A percentile compares a stretch with the other conserved stretches of the same genome.
Evolutionary conservation across 2,329 filamentous ascomycete genomes (phyloP).

Genomic region (Ophiostoma ips): DNA sequence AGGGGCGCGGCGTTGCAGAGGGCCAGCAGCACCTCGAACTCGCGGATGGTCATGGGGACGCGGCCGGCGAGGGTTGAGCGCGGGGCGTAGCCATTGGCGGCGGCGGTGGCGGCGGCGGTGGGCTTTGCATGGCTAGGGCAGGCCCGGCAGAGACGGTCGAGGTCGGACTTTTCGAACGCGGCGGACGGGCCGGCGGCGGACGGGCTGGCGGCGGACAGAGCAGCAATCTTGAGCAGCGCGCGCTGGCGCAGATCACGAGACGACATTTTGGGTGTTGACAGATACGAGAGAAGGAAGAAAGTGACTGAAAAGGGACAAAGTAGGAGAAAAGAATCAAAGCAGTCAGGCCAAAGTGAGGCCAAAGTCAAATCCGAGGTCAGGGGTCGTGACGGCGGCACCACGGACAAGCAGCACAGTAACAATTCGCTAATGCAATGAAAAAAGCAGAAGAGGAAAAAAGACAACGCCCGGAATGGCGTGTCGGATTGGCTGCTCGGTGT

Average conservation of each 20-base stretch:
- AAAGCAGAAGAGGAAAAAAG: no score
- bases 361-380: neutral
- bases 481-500: no score
- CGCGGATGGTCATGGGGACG: constrained; percentile 61
- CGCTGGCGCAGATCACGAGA: constrained; percentile 44
- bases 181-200: constrained; percentile 34
- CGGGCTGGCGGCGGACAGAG: constrained; percentile 42
- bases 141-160: constrained; percentile 47
- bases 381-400: no score
- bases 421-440: neutral
- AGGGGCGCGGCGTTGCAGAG: constrained; percentile 79
- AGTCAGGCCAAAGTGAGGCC: neutral
- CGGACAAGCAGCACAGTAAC: no score
- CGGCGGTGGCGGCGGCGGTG: constrained; percentile 29
- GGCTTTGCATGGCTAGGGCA: constrained; percentile 33
- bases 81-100: constrained; percentile 33
- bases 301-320: neutral
- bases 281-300: no score
- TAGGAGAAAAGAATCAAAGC: neutral
- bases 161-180: constrained; percentile 47
- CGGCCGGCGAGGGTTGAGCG: constrained; percentile 31
- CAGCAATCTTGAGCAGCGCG: constrained; percentile 52
- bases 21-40: constrained; percentile 83
- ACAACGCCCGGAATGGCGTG: no score
- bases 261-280: constrained; percentile 26